phyloP scores from a whole-genome alignment of 306 rosid species.

The Quercus ilex region DNA sequence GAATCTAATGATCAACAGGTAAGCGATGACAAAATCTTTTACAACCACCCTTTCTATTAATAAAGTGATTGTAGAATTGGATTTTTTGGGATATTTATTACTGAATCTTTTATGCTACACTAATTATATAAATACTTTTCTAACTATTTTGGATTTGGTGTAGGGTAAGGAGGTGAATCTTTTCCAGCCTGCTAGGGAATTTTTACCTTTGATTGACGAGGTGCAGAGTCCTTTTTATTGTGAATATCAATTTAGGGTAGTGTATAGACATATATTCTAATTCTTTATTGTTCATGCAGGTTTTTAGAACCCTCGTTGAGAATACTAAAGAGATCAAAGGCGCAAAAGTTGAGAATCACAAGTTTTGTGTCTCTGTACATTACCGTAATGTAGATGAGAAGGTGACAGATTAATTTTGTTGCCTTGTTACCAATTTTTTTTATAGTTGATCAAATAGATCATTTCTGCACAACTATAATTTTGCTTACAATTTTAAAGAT shows the following conservation, averaged over 20 bases:
- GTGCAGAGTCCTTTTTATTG: slow-evolving; percentile 25
- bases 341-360: slow-evolving; percentile 85
- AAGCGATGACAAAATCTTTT: background rate
- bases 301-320: slow-evolving; percentile 76
- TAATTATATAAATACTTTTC: too few species aligned
- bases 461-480: background rate
- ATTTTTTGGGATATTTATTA: background rate
- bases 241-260: background rate
- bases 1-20: slow-evolving; percentile 59
- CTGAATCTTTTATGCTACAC: background rate
- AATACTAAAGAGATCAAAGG: slow-evolving; percentile 69
- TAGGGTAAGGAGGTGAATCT: slow-evolving; percentile 77
- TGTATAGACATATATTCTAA: background rate
- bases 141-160: slow-evolving; percentile 13
- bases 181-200: slow-evolving; percentile 88
- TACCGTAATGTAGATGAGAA: slow-evolving; percentile 90
- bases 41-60: background rate
- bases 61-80: background rate
- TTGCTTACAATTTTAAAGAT: background rate
- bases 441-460: background rate
- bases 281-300: slow-evolving; percentile 34
- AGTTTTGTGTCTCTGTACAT: slow-evolving; percentile 94
- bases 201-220: slow-evolving; percentile 83
- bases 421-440: background rate
- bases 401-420: slow-evolving; percentile 26